Base-by-base conservation (phyloP, 202 grass and related monocot species). In the Digitaria exilis region DNA sequence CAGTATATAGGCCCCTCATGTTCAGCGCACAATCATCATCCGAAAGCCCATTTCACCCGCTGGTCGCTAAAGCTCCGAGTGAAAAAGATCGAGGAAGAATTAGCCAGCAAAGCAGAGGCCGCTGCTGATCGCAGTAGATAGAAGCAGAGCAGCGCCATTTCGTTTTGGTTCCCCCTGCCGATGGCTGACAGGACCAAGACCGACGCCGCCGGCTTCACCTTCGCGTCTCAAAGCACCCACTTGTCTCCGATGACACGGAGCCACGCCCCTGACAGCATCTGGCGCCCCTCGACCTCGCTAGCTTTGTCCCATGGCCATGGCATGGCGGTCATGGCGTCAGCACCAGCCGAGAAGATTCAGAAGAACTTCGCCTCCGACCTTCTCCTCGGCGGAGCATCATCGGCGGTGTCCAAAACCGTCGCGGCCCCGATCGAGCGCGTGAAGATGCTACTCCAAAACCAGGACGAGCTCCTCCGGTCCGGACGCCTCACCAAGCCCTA, bases 351-450 rank as follows among this genome's bases (percentile, higher is more conserved):
- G 68, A 89, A n/a, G n/a, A n/a, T n/a, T n/a, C n/a, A n/a, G n/a
- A n/a, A 92, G 35, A 76, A 42, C 65, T 90, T 93, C 72, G 24
- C 77, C 1, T 24, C 87, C 1, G 88, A 93, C 64, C 86, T 93
- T 46, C 78, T 93, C 7, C 82, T 90, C 60, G 91, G 88, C 43
- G 91, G 91, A 0, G 78, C 86, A 43, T 93, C 91, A 13, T 85
- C 91, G 29, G 73, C 87, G 0, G 91, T 90, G 21, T 93, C 91
- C 19, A 93, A 93, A 78, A 93, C 91, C 1, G 85, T 85, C 3
- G 85, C 91, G 6, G 91, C 91, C 46, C 91, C 91, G 4, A 84
- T 90, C 73, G 91, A 93, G 68, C 84, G 91, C 73, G 91, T 90
- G 0, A 93, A 90, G 79, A 64, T 93, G 44, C 45, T 93, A 35